Percentiles rank a stretch among this genome's conserved stretches.
phyloP scores from a whole-genome alignment of 208 protist species.

The Trypanosoma scelopori region DNA sequence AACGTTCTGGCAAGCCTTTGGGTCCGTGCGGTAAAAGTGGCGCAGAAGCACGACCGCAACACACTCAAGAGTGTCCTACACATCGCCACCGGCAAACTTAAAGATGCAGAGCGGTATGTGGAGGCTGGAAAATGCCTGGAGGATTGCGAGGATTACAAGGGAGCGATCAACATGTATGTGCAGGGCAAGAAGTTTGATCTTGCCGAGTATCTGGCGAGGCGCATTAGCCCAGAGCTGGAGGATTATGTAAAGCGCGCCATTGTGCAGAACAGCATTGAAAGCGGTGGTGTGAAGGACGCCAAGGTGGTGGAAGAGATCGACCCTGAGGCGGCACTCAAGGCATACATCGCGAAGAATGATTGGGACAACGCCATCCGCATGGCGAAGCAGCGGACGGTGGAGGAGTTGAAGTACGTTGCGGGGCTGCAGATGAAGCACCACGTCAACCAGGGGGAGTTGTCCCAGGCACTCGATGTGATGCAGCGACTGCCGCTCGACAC shows the following conservation, averaged over 20 bases:
- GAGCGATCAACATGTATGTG: constrained; percentile 95
- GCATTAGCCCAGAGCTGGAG: constrained; percentile 83
- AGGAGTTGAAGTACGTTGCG: constrained; percentile 73
- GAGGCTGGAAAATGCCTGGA: constrained; percentile 88
- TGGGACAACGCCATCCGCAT: constrained; percentile 82
- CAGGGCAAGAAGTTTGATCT: constrained; percentile 92
- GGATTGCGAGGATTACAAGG: constrained; percentile 91
- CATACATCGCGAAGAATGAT: constrained; percentile 82
- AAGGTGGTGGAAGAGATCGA: constrained; percentile 90
- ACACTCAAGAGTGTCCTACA: constrained; percentile 79
- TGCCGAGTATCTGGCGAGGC: constrained; percentile 81
- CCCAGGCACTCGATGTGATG: constrained; percentile 64
- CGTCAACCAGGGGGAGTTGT: constrained; percentile 52
- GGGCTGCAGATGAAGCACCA: constrained; percentile 79
- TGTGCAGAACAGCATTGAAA: constrained; percentile 88
- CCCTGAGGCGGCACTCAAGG: constrained; percentile 86
- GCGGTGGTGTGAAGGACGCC: constrained; percentile 66
- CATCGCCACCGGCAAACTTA: constrained; percentile 70
- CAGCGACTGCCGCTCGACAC: constrained; percentile 59
- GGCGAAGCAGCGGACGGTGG: constrained; percentile 56
- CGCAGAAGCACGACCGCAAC: constrained; percentile 90
- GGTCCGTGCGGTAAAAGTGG: constrained; percentile 94
- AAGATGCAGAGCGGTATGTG: constrained; percentile 80
- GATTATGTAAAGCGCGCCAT: constrained; percentile 89
- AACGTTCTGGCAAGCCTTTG: constrained; percentile 85